These are phyloP conservation scores for Yarrowia keelungensis DNA, from an alignment of 805 yeast genomes.

Conservation along the genomic window DNA sequence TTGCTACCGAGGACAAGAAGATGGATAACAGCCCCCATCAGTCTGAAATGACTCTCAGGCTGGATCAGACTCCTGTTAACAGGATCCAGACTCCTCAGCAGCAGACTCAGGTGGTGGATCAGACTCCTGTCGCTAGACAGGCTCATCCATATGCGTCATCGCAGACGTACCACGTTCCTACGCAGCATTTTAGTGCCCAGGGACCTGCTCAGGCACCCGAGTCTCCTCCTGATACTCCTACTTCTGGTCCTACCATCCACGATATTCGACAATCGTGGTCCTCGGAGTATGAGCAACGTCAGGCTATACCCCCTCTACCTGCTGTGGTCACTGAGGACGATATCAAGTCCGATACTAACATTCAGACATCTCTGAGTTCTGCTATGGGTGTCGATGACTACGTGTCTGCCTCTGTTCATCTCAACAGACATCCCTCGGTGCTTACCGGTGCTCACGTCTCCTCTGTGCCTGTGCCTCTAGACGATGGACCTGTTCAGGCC, in stretches of 20 bases:
- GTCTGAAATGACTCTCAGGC: constrained; percentile 12
- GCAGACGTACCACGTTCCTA: constrained; percentile 10
- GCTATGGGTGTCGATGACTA: constrained; percentile 31
- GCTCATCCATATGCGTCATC: constrained; percentile 13
- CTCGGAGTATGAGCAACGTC: constrained; percentile 8
- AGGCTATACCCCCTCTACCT: constrained; percentile 12
- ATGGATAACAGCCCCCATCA: constrained; percentile 15
- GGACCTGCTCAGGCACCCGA: background rate
- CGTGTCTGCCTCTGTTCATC: constrained; percentile 18
- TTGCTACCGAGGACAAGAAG: background rate
- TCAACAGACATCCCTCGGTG: constrained; percentile 42
- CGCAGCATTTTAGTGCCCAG: background rate
- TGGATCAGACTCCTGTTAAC: background rate
- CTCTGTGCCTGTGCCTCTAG: constrained; percentile 28
- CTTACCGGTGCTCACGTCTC: constrained; percentile 44
- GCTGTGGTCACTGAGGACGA: constrained; percentile 23
- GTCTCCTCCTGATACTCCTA: constrained; percentile 22
- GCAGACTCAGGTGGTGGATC: no score
- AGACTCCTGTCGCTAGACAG: background rate
- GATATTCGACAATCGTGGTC: constrained; percentile 19
- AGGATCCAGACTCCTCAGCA: no score
- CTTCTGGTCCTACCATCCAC: constrained; percentile 20
- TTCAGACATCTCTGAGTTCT: constrained; percentile 20
- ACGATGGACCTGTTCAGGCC: background rate
- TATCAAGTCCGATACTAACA: constrained; percentile 12